Evolutionary conservation across 352 stramenopile genomes (phyloP).

Genomic region (Globisporangium irregulare): DNA sequence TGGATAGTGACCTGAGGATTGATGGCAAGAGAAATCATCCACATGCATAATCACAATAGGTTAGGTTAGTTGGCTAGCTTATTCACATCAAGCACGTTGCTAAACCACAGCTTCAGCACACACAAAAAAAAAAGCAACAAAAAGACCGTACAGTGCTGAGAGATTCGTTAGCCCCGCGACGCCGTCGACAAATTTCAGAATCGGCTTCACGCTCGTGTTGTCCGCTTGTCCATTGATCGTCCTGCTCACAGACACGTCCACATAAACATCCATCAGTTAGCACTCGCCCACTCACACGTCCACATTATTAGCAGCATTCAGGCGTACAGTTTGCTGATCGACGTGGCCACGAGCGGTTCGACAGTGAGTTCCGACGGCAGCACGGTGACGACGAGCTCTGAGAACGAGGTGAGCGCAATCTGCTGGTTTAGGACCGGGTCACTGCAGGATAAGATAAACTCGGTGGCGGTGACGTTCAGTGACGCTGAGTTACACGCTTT

Average conservation of each 20-base stretch:
- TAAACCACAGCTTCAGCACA: background rate
- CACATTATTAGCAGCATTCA: background rate
- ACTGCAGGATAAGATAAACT: constrained; percentile 10
- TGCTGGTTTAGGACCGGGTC: no score
- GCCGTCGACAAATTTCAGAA: constrained; percentile 6
- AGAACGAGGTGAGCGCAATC: no score
- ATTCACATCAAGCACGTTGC: background rate
- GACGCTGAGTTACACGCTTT: background rate
- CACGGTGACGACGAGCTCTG: no score
- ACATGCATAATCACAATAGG: background rate
- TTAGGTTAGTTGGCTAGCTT: background rate
- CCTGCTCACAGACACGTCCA: background rate
- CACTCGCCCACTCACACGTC: background rate
- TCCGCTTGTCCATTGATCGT: background rate
- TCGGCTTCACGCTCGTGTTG: background rate
- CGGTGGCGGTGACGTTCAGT: background rate
- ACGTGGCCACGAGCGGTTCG: no score
- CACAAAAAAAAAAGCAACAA: background rate
- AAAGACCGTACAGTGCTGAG: constrained; percentile 9
- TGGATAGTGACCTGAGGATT: constrained; percentile 5
- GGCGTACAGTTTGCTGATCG: no score
- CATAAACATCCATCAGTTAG: background rate
- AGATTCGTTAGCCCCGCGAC: constrained; percentile 12
- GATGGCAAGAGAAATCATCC: background rate
- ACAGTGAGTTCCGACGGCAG: no score